A percentile compares a stretch with the other conserved stretches of the same genome.
phyloP scores from a whole-genome alignment of 257 asterid species.

The Ajuga chamaepitys region DNA sequence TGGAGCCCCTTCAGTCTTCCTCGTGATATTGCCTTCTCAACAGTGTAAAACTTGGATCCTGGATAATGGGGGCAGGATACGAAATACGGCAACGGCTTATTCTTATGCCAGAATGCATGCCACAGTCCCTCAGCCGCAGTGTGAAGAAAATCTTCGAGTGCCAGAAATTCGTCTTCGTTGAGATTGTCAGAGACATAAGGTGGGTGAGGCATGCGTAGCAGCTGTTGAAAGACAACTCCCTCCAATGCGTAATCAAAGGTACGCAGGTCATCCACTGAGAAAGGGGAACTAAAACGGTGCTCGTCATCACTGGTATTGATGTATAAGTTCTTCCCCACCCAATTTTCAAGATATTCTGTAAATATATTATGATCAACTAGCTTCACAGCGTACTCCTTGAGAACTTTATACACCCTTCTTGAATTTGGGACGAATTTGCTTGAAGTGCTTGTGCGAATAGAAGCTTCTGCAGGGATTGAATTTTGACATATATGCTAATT shows the following conservation, averaged over 20 bases:
- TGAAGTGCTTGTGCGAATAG: constrained; percentile 37
- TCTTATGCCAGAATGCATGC: constrained; percentile 79
- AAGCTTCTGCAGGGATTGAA: constrained; percentile 33
- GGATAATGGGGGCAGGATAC: constrained; percentile 62
- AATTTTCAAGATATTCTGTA: constrained; percentile 43
- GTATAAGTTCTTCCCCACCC: constrained; percentile 47
- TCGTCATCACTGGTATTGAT: constrained; percentile 16
- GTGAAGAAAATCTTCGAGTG: constrained; percentile 70
- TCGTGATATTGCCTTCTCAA: constrained; percentile 64
- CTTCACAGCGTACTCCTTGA: constrained; percentile 50
- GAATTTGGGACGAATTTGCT: constrained; percentile 57
- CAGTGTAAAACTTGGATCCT: constrained; percentile 61
- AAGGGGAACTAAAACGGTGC: constrained; percentile 41
- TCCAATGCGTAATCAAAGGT: constrained; percentile 74
- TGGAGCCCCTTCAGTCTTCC: constrained; percentile 48
- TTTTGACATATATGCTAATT: not conserved
- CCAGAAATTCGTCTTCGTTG: constrained; percentile 59
- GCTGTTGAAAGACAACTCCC: constrained; percentile 69
- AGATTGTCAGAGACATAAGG: constrained; percentile 42
- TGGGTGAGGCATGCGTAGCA: constrained; percentile 77
- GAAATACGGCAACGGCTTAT: constrained; percentile 49
- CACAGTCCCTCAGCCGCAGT: constrained; percentile 71
- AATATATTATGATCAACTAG: constrained; percentile 49
- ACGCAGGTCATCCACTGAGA: constrained; percentile 48
- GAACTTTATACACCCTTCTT: constrained; percentile 46